These are phyloP conservation scores for Colletotrichum musicola DNA, from an alignment of 2,329 filamentous ascomycete species.

Conservation along the genomic window DNA sequence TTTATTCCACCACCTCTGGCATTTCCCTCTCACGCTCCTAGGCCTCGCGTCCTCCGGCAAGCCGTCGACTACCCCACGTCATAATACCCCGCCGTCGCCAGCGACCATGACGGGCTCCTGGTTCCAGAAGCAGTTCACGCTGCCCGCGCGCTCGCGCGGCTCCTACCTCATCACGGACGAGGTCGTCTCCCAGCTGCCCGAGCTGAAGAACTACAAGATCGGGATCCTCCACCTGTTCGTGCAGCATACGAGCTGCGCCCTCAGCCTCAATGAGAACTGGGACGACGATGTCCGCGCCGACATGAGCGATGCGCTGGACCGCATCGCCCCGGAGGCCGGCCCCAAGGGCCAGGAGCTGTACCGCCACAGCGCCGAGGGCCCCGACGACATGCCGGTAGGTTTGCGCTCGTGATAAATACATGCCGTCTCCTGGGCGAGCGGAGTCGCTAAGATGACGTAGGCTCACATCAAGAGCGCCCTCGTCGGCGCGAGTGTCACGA, in stretches of 20 bases:
- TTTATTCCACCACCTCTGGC: slow-evolving; percentile 65
- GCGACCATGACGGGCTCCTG: slow-evolving; percentile 73
- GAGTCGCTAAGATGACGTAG: slow-evolving; percentile 52
- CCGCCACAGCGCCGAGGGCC: slow-evolving; percentile 86
- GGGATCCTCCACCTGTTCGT: slow-evolving; percentile 91
- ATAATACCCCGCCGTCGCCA: slow-evolving; percentile 44
- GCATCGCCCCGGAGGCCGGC: slow-evolving; percentile 85
- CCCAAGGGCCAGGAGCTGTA: slow-evolving; percentile 81
- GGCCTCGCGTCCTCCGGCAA: slow-evolving; percentile 43
- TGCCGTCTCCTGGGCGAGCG: not conserved
- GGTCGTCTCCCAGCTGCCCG: slow-evolving; percentile 78
- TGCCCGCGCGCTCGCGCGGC: slow-evolving; percentile 82
- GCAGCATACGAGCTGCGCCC: slow-evolving; percentile 93
- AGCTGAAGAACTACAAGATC: slow-evolving; percentile 85
- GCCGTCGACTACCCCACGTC: slow-evolving; percentile 37
- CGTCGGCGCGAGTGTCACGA: slow-evolving; percentile 87
- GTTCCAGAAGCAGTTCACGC: slow-evolving; percentile 86
- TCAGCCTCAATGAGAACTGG: slow-evolving; percentile 94
- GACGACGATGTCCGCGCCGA: slow-evolving; percentile 88
- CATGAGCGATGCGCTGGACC: slow-evolving; percentile 94
- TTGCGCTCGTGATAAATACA: not conserved
- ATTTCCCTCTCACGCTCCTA: slow-evolving; percentile 59
- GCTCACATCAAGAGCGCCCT: slow-evolving; percentile 94
- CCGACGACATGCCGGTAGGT: slow-evolving; percentile 90
- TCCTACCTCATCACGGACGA: slow-evolving; percentile 90